These are phyloP conservation scores for Daedaleopsis nitida DNA, from an alignment of 768 basidiomycete species.

Conservation along the genomic window DNA sequence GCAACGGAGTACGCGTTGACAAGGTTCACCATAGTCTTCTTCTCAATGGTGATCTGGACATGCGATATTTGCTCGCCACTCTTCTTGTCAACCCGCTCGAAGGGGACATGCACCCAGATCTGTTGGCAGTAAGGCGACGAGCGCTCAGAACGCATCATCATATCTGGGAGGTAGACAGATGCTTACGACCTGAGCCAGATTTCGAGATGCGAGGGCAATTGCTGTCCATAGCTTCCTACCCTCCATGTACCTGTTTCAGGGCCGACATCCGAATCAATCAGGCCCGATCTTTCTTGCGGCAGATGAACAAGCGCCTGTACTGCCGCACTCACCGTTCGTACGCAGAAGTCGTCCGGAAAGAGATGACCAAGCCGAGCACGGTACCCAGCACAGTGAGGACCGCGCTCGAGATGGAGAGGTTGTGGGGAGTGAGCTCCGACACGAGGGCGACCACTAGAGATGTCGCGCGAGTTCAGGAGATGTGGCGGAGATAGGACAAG, in stretches of 20 bases:
- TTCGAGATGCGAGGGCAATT: constrained; percentile 57
- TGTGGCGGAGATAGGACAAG: constrained; percentile 22
- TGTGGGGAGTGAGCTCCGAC: constrained; percentile 46
- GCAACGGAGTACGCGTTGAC: constrained; percentile 71
- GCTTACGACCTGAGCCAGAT: constrained; percentile 58
- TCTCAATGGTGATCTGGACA: constrained; percentile 46
- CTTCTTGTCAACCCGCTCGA: constrained; percentile 40
- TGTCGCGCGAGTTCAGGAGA: neutral
- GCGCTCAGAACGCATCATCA: neutral
- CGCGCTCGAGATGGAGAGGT: constrained; percentile 53
- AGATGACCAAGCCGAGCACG: constrained; percentile 70
- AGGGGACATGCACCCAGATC: constrained; percentile 61
- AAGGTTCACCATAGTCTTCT: constrained; percentile 63
- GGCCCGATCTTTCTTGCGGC: no score
- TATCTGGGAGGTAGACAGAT: neutral
- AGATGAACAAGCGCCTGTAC: no score
- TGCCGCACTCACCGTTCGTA: constrained; percentile 63
- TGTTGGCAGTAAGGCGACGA: constrained; percentile 17
- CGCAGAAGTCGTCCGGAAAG: constrained; percentile 72
- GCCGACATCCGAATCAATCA: neutral
- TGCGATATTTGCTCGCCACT: constrained; percentile 32
- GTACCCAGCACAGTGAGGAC: constrained; percentile 74
- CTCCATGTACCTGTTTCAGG: constrained; percentile 54
- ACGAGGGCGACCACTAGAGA: constrained; percentile 58
- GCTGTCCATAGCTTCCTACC: constrained; percentile 73